Evolutionary conservation across 75 land plant species (phyloP).

Genomic region (Pinus albicaulis): DNA sequence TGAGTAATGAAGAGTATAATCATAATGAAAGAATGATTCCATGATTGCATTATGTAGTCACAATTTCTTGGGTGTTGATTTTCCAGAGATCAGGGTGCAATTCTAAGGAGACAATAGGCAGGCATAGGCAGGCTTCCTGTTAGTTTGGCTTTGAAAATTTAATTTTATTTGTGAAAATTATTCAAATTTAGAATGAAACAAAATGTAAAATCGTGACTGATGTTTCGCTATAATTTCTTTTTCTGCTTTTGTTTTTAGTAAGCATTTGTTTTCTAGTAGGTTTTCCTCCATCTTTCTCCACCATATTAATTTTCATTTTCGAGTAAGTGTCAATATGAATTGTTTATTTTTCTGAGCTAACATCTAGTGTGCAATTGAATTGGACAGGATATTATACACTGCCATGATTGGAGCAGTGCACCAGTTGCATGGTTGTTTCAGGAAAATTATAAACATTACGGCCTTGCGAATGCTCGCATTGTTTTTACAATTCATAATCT

Average conservation of each 20-base stretch:
- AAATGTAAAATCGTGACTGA: not conserved
- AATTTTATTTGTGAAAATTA: not conserved
- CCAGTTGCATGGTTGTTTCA: slow-evolving; percentile 91
- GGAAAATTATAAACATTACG: slow-evolving; percentile 72
- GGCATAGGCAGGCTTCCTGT: not conserved
- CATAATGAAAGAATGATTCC: not conserved
- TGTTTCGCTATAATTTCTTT: not conserved
- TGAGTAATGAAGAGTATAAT: not conserved
- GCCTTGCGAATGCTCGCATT: slow-evolving; percentile 62
- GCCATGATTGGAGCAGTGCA: slow-evolving; percentile 96
- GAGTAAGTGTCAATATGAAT: not conserved
- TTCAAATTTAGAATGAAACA: not conserved
- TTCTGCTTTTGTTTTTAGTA: not conserved
- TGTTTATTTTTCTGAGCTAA: not conserved
- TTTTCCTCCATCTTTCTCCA: not conserved
- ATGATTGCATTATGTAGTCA: not conserved
- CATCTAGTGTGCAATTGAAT: not conserved
- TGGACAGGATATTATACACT: slow-evolving; percentile 86
- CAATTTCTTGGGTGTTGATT: not conserved
- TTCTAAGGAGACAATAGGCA: not conserved
- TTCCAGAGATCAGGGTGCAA: not conserved
- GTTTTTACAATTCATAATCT: slow-evolving; percentile 92
- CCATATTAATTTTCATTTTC: not conserved
- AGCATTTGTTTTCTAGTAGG: not conserved
- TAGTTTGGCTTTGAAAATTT: not conserved